Evolutionary conservation across 1,139 yeast genomes (phyloP), one percentile per base, ranked within the genome.

Genomic region (Yamadazyma sp.): DNA sequence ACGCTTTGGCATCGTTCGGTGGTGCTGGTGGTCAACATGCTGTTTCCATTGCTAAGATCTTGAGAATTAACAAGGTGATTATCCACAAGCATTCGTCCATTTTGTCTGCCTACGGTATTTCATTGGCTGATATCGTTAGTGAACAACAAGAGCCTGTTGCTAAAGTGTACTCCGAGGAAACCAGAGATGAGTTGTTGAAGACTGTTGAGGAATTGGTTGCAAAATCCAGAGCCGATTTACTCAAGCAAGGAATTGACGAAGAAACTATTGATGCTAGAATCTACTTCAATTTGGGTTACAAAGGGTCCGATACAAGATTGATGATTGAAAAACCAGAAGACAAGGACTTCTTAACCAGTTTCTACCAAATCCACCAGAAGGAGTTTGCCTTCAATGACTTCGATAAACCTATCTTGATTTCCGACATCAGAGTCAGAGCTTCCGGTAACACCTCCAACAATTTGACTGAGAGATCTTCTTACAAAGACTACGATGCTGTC

Each of bases 341-440:
- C 16, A 45, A 44, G 22, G 52, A 46, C 6, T 57, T 63, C 50
- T 59, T 67, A 31, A 59, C 61, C 28, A 47, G 59, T 35, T 81
- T 80, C 53, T 57, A 72, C 31, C 58, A 62, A 6, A 60, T 69
- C 39, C 92, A 85, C 54, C 66, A 72, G 46, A 72, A 76, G 42
- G 90, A 85, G 54, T 85, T 84, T 62, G 90, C 90, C 0, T 85
- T 85, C 54, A 60, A 76, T 7, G 76, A 82, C 46, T 13, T 27
- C 20, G 76, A 78, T 18, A 73, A 84, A 33, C 71, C 68, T 4
- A 51, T 54, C 2, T 15, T 52, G 18, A 43, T 54, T 3, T 41
- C 51, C 15, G 56, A 54, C 34, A 41, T 54, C 10, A 44, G 56
- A 30, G 49, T 47, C 3, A 46, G 51, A 41, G 47, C 47, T 6